A percentile compares a stretch with the other conserved stretches of the same genome.
Evolutionary conservation across 805 yeast genomes (phyloP).

Genomic region (Wickerhamomyces rabaulensis): DNA sequence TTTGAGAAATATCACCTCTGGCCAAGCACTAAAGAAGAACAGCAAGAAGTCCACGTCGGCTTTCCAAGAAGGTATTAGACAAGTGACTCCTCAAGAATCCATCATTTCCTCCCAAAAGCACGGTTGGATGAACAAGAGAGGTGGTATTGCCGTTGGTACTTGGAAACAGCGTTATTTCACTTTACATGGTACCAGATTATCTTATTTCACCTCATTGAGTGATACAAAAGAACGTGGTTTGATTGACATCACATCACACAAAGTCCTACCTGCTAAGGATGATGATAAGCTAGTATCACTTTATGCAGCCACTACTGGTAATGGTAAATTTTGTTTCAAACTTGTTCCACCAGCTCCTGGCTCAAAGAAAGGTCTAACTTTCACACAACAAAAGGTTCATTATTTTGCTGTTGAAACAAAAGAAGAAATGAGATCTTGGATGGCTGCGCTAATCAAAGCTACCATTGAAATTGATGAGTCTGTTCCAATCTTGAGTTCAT

Average conservation of each 20-base stretch:
- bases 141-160: constrained; percentile 76
- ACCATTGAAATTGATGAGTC: constrained; percentile 94
- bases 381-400: constrained; percentile 94
- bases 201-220: constrained; percentile 73
- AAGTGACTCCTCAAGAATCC: constrained; percentile 71
- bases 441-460: constrained; percentile 90
- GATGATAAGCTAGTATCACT: constrained; percentile 83
- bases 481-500: constrained; percentile 87
- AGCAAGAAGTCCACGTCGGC: constrained; percentile 70
- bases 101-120: constrained; percentile 67
- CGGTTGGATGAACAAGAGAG: constrained; percentile 97
- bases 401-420: constrained; percentile 90
- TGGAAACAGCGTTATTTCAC: constrained; percentile 88
- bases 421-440: constrained; percentile 93
- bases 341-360: constrained; percentile 98
- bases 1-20: constrained; percentile 48
- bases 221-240: constrained; percentile 88
- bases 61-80: constrained; percentile 82
- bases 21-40: constrained; percentile 29
- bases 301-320: constrained; percentile 90
- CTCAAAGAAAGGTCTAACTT: constrained; percentile 87
- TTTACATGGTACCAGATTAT: constrained; percentile 86
- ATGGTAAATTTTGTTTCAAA: constrained; percentile 91
- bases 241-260: constrained; percentile 92
- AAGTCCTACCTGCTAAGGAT: constrained; percentile 76